A percentile compares a stretch with the other conserved stretches of the same genome.
These are phyloP conservation scores for Epithemia pelagica DNA, from an alignment of 108 stramenopile species.

Conservation along the genomic window DNA sequence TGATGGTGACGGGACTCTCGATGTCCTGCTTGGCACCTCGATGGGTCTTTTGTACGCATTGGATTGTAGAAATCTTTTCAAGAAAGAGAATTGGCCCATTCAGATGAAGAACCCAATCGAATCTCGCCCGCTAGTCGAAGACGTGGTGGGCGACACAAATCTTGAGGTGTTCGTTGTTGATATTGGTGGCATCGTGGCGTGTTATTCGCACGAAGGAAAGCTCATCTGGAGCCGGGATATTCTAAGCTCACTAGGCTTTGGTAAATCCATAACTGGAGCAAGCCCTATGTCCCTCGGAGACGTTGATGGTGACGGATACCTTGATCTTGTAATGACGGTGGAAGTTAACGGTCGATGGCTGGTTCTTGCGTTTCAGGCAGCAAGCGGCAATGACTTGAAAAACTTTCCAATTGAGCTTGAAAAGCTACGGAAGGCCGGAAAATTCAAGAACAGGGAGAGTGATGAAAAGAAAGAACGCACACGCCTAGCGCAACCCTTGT, in stretches of 20 bases:
- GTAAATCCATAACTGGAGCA: constrained; percentile 39
- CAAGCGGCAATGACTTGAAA: constrained; percentile 49
- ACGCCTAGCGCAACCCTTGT: constrained; percentile 45
- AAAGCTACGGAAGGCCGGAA: constrained; percentile 4
- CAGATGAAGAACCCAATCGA: constrained; percentile 59
- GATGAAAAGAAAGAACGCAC: constrained; percentile 6
- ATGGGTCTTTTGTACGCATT: constrained; percentile 75
- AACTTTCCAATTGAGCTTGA: constrained; percentile 57
- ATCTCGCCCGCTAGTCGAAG: constrained; percentile 66
- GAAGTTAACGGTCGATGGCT: constrained; percentile 13
- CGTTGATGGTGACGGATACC: constrained; percentile 61
- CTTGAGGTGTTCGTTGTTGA: constrained; percentile 74
- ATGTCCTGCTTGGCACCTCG: constrained; percentile 66
- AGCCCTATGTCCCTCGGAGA: constrained; percentile 72
- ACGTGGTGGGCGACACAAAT: constrained; percentile 68
- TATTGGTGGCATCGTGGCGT: constrained; percentile 62
- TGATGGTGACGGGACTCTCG: constrained; percentile 53
- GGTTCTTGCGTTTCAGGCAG: constrained; percentile 56
- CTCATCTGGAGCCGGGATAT: constrained; percentile 69
- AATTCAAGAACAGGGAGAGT: background rate
- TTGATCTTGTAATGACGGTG: constrained; percentile 45
- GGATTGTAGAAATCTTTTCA: constrained; percentile 36
- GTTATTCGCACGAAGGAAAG: constrained; percentile 50
- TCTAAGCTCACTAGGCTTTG: constrained; percentile 11
- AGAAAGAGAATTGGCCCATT: constrained; percentile 55